Evolutionary conservation across 257 asterid genomes (phyloP).

Genomic region (Misopates orontium): DNA sequence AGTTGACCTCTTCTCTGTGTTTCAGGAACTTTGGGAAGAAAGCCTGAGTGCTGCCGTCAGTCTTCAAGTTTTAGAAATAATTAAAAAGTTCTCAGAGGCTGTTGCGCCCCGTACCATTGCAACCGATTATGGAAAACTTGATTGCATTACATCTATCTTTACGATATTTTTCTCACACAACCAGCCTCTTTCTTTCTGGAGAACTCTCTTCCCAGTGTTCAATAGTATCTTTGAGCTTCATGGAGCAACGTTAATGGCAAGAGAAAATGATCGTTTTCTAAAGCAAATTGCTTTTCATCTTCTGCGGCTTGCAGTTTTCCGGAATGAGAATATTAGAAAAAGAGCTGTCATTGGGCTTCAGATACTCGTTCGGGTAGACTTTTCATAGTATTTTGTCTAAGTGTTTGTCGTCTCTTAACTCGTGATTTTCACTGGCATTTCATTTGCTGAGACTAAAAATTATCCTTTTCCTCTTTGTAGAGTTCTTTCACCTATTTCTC

Average conservation of each 20-base stretch:
- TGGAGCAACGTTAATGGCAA: constrained; percentile 94
- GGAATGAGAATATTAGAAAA: constrained; percentile 80
- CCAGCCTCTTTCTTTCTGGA: constrained; percentile 92
- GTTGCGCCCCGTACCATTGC: constrained; percentile 83
- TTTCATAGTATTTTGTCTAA: constrained; percentile 12
- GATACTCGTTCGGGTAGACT: constrained; percentile 86
- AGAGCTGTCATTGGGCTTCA: constrained; percentile 93
- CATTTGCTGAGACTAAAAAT: constrained; percentile 28
- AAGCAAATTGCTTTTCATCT: constrained; percentile 97
- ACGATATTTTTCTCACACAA: constrained; percentile 82
- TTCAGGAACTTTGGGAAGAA: constrained; percentile 99
- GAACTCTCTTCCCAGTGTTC: constrained; percentile 82
- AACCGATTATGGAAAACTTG: constrained; percentile 97
- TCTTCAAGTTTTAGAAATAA: constrained; percentile 90
- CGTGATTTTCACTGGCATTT: constrained; percentile 2
- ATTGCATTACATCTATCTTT: constrained; percentile 85
- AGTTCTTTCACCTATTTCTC: constrained; percentile 75
- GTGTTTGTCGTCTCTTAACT: constrained; percentile 16
- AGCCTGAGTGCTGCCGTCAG: constrained; percentile 94
- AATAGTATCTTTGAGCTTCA: constrained; percentile 83
- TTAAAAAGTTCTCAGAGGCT: constrained; percentile 76
- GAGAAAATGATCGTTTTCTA: constrained; percentile 96
- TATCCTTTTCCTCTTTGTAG: constrained; percentile 49
- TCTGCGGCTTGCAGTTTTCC: constrained; percentile 94
- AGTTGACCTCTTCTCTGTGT: constrained; percentile 22